Conservation (phyloP, 139 green algal species). For the Chlorella sorokiniana region DNA sequence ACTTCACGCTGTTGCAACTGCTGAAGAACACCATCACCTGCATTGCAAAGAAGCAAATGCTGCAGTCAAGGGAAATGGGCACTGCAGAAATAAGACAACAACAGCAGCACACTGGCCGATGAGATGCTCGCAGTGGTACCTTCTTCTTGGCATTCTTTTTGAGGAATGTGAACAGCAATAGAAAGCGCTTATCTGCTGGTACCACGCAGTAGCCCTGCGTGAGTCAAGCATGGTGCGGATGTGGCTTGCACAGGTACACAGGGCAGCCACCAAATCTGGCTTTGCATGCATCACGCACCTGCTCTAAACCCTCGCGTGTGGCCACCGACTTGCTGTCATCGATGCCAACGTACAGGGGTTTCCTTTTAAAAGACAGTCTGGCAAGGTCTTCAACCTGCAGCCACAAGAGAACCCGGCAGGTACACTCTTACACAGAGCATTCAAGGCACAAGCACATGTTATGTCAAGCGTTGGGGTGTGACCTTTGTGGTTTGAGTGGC, state of each 20-base stretch:
- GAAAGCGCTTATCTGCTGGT: constrained; percentile 87
- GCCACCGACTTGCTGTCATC: constrained; percentile 77
- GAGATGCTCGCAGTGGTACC: constrained; percentile 63
- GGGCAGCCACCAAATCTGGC: neutral
- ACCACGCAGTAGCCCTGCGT: constrained; percentile 95
- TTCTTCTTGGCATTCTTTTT: constrained; percentile 99
- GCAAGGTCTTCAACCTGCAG: constrained; percentile 96
- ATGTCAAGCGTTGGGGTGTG: neutral
- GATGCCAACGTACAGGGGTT: constrained; percentile 96
- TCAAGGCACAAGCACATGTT: neutral
- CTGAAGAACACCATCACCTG: constrained; percentile 99
- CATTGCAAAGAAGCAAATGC: neutral
- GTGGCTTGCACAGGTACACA: neutral
- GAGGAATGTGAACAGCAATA: constrained; percentile 99
- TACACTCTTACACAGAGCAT: too few species aligned
- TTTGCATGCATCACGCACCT: constrained; percentile 13
- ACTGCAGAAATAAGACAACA: neutral
- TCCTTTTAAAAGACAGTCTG: constrained; percentile 90
- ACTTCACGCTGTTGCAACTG: constrained; percentile 94
- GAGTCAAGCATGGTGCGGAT: neutral
- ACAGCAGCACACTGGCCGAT: too few species aligned
- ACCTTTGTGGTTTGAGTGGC: constrained; percentile 97
- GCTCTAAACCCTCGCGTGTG: constrained; percentile 91
- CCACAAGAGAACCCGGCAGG: neutral
- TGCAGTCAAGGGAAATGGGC: neutral